Base-by-base conservation (phyloP, 2,329 filamentous ascomycete species). In the Colletotrichum falcatum region DNA sequence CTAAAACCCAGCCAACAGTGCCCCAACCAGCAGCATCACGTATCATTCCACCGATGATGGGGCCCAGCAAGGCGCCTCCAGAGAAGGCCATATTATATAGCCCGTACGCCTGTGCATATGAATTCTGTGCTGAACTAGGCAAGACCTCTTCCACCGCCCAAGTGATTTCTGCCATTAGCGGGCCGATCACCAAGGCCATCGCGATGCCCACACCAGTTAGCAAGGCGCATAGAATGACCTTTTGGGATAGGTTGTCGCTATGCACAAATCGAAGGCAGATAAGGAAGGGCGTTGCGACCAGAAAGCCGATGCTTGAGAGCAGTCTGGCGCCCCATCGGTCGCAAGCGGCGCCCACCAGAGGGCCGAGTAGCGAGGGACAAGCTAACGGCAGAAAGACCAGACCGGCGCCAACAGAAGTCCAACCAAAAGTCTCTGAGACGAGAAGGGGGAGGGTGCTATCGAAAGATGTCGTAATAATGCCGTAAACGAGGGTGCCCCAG, bases 61-160 rank as follows among this genome's bases (percentile, higher is more conserved):
- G 79, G 1, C 79, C 79, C 20, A 77, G 49, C 39, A 81, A 63
- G 23, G 78, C 75, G 2, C 79, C 79, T 5, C 74, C 77, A 3
- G 79, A 78, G 62, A 76, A 81, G 9, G 79, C 78, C 68, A 81
- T 76, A 58, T 79, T 81, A 66, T 80, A 81, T 44, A 81, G 77
- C 78, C 26, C 46, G 23, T 49, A 49, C 12, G 46, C 23, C 23
- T 79, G 77, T 14, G 79, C 79, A 64, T 79, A 79, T 8, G 80
- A 78, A 18, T 74, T 75, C 9, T 60, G 72, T 28, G 73, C 73
- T 44, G 72, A 70, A 20, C 72, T 73, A 3, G 73, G 74, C 61
- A 74, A 51, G 11, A 42, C 65, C 18, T 64, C 72, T 20, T 73
- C 61, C 11, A 78, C 73, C 5, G 78, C 72, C 77, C 77, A 81